These are phyloP conservation scores for Amaranthus cruentus DNA, from an alignment of 148 eudicot genomes.

Conservation along the genomic window DNA sequence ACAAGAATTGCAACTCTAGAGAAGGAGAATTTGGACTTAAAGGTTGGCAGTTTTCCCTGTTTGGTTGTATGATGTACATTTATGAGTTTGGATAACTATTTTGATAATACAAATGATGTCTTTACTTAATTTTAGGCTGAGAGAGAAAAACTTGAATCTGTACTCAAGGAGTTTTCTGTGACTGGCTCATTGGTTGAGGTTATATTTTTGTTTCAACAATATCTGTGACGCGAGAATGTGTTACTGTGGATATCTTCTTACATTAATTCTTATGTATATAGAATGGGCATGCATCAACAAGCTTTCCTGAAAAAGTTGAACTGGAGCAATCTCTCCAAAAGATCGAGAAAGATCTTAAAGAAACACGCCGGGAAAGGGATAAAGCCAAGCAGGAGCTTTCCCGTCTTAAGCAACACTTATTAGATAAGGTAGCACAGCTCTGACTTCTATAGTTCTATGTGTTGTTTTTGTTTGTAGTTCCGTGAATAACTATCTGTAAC, in stretches of 20 bases:
- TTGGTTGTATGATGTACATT: not conserved
- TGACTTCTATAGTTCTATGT: not conserved
- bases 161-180: conserved; percentile 34
- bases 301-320: conserved; percentile 57
- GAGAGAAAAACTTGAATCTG: conserved; percentile 47
- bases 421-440: conserved; percentile 63
- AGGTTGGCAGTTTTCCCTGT: conserved; percentile 38
- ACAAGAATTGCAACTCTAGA: conserved; percentile 50
- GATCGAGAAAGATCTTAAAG: conserved; percentile 71
- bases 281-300: conserved; percentile 30
- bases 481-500: not conserved
- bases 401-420: conserved; percentile 93
- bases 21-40: conserved; percentile 56
- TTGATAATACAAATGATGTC: not conserved
- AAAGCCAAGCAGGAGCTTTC: conserved; percentile 76
- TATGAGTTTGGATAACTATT: not conserved
- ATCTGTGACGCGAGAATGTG: not conserved
- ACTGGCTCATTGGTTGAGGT: conserved; percentile 39
- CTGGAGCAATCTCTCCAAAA: conserved; percentile 57
- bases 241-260: not conserved
- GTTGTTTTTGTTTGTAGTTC: not conserved
- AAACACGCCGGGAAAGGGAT: conserved; percentile 59
- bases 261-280: conserved; percentile 15
- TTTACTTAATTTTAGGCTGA: conserved; percentile 37
- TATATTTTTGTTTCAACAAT: not conserved